Conservation (phyloP, 176 grass and related monocot species). For the barley (Hordeum vulgare) region MorexV3_pseudomolecules_assembly NC_058524.1:592288544-592289043, state of each 20-base stretch:
- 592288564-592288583: not conserved
- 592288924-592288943: constrained; percentile 52
- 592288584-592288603: not conserved
- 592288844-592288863: constrained; percentile 52
- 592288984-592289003: constrained; percentile 69
- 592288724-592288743: constrained; percentile 32
- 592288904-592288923: constrained; percentile 68
- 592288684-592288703: constrained; percentile 75
- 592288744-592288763: constrained; percentile 46
- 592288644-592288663: not conserved
- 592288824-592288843: constrained; percentile 53
- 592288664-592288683: constrained; percentile 53
- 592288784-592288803: constrained; percentile 39
- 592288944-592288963: constrained; percentile 72
- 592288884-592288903: constrained; percentile 54
- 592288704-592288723: constrained; percentile 80
- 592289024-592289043: constrained; percentile 76
- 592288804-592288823: constrained; percentile 63
- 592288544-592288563: not conserved
- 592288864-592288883: constrained; percentile 40
- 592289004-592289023: constrained; percentile 53
- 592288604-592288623: not conserved
- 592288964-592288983: constrained; percentile 81
- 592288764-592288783: constrained; percentile 39
- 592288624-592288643: constrained; percentile 14